Percentiles rank a stretch among this genome's conserved stretches.
Evolutionary conservation across 139 green algal species (phyloP).

Genomic region (Picochlorum costavermella): DNA sequence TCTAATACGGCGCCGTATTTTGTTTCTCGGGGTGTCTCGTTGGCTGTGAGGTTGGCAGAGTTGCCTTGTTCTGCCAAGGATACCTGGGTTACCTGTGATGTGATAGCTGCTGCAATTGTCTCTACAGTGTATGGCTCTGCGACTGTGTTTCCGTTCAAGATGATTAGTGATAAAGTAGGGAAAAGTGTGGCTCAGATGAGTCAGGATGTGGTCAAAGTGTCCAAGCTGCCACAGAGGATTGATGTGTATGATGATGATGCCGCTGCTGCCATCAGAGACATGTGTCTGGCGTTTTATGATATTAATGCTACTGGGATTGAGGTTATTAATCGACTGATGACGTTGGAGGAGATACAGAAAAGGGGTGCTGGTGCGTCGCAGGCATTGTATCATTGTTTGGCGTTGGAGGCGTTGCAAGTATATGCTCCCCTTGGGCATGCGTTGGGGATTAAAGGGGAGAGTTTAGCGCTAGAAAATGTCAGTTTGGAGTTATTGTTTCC

Average conservation of each 20-base stretch:
- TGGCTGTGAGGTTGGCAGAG: constrained; percentile 57
- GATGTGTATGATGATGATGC: constrained; percentile 74
- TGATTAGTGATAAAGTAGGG: constrained; percentile 58
- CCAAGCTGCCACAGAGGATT: constrained; percentile 47
- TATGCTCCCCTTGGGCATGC: constrained; percentile 80
- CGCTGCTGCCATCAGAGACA: constrained; percentile 68
- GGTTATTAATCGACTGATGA: constrained; percentile 61
- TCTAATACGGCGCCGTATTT: background rate
- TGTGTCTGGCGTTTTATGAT: constrained; percentile 80
- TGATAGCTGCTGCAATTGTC: constrained; percentile 75
- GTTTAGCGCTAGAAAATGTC: constrained; percentile 57
- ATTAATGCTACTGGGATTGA: constrained; percentile 70
- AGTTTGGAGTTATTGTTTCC: constrained; percentile 83
- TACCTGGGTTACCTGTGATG: constrained; percentile 14
- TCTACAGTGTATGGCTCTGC: constrained; percentile 44
- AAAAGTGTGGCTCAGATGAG: constrained; percentile 38
- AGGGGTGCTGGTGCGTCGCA: background rate
- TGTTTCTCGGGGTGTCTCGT: constrained; percentile 45
- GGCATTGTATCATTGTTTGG: constrained; percentile 15
- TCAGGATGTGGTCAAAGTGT: constrained; percentile 57
- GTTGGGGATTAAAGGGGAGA: constrained; percentile 48
- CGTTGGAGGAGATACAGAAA: background rate
- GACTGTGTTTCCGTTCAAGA: constrained; percentile 10
- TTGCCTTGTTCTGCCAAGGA: constrained; percentile 66
- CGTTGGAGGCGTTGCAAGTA: constrained; percentile 76